Evolutionary conservation across 1,284 basidiomycete species (phyloP).

Genomic region (Leccinum pachyderme): DNA sequence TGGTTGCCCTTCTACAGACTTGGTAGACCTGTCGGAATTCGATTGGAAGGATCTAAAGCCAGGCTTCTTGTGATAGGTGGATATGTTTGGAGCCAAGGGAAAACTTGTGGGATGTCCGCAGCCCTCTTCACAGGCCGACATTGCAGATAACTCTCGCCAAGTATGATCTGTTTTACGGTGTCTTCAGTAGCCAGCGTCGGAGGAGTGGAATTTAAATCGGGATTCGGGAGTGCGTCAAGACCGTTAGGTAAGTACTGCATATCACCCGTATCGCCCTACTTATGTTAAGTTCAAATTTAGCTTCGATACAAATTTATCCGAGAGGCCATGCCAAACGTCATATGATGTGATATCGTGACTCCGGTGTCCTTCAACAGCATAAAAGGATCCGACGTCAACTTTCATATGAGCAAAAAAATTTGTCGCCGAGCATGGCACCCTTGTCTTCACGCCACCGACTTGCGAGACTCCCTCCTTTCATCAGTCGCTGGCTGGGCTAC

Average conservation of each 20-base stretch:
- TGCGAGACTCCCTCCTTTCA: background rate
- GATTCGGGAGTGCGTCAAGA: too few relatives aligned
- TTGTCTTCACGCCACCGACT: background rate
- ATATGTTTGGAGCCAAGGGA: background rate
- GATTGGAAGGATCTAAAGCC: background rate
- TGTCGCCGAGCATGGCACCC: background rate
- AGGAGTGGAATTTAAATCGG: background rate
- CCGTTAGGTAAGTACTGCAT: background rate
- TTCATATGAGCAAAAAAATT: background rate
- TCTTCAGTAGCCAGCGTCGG: background rate
- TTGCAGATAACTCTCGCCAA: background rate
- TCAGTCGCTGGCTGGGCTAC: slow-evolving; percentile 19
- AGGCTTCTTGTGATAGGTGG: background rate
- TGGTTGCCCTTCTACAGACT: slow-evolving; percentile 11
- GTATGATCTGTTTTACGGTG: background rate
- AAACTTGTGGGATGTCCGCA: background rate
- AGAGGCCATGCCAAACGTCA: background rate
- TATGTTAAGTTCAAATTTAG: background rate
- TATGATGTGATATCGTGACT: background rate
- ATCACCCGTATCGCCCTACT: background rate
- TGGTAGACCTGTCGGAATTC: slow-evolving; percentile 5
- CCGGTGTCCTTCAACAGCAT: background rate
- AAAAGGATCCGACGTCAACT: background rate
- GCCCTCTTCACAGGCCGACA: background rate
- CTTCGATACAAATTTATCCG: background rate